phyloP scores from a whole-genome alignment of 371 early-diverging fungal genomes.

The Actinomortierella wolfii region DNA sequence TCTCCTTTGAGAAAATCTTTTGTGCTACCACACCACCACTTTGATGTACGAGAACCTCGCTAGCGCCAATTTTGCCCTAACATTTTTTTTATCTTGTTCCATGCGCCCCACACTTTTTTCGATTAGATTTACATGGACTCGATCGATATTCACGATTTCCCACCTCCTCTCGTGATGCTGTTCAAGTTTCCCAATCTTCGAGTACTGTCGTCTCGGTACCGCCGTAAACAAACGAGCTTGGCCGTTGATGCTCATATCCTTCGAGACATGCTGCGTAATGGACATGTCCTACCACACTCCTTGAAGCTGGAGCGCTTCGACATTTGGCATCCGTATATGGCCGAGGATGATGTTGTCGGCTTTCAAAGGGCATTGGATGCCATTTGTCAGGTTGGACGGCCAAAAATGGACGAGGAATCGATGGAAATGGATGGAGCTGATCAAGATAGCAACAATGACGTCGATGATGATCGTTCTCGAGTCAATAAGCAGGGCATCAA shows the following conservation, averaged over 20 bases:
- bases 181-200: conserved; percentile 37
- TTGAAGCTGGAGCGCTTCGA: conserved; percentile 28
- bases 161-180: conserved; percentile 37
- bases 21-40: neutral
- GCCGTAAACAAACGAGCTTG: conserved; percentile 32
- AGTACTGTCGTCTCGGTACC: conserved; percentile 30
- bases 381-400: conserved; percentile 4
- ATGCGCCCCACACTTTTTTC: neutral
- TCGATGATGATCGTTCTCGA: too few relatives aligned
- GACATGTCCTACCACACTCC: conserved; percentile 18
- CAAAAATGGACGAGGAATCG: too few relatives aligned
- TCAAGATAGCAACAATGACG: too few relatives aligned
- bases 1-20: neutral
- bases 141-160: conserved; percentile 28
- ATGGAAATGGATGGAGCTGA: too few relatives aligned
- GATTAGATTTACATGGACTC: conserved; percentile 36
- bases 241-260: conserved; percentile 21
- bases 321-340: conserved; percentile 39
- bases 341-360: conserved; percentile 17
- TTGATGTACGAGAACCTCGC: too few relatives aligned
- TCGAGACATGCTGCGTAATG: conserved; percentile 29
- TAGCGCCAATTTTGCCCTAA: too few relatives aligned
- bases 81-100: too few relatives aligned
- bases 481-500: too few relatives aligned
- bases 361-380: conserved; percentile 26